These are phyloP conservation scores for Suhomyces kunorum DNA, from an alignment of 1,139 yeast genomes.

Conservation along the genomic window DNA sequence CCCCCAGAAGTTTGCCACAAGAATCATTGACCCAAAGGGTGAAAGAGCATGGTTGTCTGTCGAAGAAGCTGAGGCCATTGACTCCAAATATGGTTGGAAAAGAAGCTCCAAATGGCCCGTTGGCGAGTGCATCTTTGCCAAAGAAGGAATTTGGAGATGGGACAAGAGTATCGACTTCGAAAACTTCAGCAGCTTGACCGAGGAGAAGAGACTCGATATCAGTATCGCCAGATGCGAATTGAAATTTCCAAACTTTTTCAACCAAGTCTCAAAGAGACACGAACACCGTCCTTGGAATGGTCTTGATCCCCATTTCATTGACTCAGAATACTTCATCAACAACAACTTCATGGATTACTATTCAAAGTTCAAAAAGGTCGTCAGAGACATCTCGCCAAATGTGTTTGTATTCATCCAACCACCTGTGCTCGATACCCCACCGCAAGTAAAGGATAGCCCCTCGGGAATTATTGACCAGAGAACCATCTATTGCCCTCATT, in stretches of 20 bases:
- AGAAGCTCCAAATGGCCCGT: slow-evolving; percentile 65
- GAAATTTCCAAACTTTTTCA: slow-evolving; percentile 35
- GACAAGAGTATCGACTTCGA: slow-evolving; percentile 28
- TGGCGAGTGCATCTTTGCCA: slow-evolving; percentile 79
- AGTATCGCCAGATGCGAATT: slow-evolving; percentile 33
- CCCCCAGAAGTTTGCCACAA: slow-evolving; percentile 62
- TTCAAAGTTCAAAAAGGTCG: slow-evolving; percentile 45
- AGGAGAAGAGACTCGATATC: slow-evolving; percentile 35
- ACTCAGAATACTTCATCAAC: slow-evolving; percentile 63
- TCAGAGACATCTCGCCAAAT: slow-evolving; percentile 49
- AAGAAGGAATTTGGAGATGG: slow-evolving; percentile 73
- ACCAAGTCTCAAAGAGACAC: slow-evolving; percentile 26
- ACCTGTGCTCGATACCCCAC: slow-evolving; percentile 82
- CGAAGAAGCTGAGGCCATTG: slow-evolving; percentile 43
- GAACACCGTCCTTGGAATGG: slow-evolving; percentile 24
- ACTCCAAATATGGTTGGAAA: slow-evolving; percentile 66
- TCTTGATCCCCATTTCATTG: slow-evolving; percentile 35
- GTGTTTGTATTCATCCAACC: slow-evolving; percentile 73
- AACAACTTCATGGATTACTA: slow-evolving; percentile 62
- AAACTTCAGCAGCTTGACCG: slow-evolving; percentile 20
- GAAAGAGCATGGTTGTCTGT: slow-evolving; percentile 64
- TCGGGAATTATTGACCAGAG: slow-evolving; percentile 56
- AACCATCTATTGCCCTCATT: slow-evolving; percentile 82
- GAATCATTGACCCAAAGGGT: slow-evolving; percentile 66
- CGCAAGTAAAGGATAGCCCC: slow-evolving; percentile 55